Percentiles rank a stretch among this genome's conserved stretches.
Conservation (phyloP, 2,329 filamentous ascomycete species). For the Tolypocladium tundrense region DNA sequence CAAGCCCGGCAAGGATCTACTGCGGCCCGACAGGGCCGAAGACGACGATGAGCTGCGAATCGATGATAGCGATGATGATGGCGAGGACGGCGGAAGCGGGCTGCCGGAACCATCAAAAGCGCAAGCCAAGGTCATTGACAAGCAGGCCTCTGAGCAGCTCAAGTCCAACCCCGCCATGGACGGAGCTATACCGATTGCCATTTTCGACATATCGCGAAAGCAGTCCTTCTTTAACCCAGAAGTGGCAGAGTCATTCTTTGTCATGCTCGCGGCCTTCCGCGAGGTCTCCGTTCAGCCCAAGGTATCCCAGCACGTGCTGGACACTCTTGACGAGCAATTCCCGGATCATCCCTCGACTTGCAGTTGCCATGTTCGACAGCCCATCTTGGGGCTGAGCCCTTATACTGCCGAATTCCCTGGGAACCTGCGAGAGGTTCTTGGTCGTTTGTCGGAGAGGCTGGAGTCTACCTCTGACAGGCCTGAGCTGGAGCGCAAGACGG, state of each 20-base stretch:
- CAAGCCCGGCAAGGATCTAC: conserved; percentile 30
- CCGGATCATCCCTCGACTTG: conserved; percentile 53
- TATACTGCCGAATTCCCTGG: conserved; percentile 62
- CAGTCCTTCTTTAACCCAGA: conserved; percentile 59
- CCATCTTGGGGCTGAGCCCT: conserved; percentile 54
- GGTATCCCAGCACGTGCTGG: conserved; percentile 65
- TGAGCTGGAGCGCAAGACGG: conserved; percentile 36
- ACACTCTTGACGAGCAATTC: conserved; percentile 47
- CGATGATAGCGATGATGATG: conserved; percentile 33
- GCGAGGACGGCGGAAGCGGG: conserved; percentile 31
- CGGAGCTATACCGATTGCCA: conserved; percentile 86
- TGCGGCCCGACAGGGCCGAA: conserved; percentile 37
- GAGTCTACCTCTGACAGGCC: conserved; percentile 33
- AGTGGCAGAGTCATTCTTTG: conserved; percentile 68
- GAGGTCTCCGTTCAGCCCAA: conserved; percentile 52
- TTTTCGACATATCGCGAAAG: conserved; percentile 79
- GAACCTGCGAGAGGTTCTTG: conserved; percentile 56
- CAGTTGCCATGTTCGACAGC: conserved; percentile 61
- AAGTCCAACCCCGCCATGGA: conserved; percentile 73
- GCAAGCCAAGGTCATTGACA: conserved; percentile 33
- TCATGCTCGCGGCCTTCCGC: conserved; percentile 63
- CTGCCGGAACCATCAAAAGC: conserved; percentile 33
- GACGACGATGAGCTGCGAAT: conserved; percentile 37
- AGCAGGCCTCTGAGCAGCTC: conserved; percentile 39
- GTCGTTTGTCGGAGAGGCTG: conserved; percentile 44